These are phyloP conservation scores for Lactarius sp. DNA, from an alignment of 768 basidiomycete species.

Conservation along the genomic window DNA sequence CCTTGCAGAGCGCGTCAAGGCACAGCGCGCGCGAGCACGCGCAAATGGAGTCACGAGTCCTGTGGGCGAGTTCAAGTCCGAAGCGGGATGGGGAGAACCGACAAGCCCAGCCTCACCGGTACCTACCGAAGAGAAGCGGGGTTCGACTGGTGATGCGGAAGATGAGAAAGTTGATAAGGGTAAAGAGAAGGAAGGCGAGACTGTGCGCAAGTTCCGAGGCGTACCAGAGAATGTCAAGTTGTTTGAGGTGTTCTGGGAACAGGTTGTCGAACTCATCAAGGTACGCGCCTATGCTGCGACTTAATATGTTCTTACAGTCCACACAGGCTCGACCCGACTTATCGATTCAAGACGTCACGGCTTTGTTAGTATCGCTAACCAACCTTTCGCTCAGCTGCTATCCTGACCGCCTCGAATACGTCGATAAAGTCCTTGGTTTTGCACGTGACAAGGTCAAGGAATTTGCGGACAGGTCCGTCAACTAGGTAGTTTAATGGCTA, in stretches of 20 bases:
- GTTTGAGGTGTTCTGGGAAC: conserved; percentile 99
- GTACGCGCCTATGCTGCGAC: conserved; percentile 36
- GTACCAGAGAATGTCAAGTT: conserved; percentile 92
- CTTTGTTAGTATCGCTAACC: conserved; percentile 88
- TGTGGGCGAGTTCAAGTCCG: conserved; percentile 23
- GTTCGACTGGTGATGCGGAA: conserved; percentile 26
- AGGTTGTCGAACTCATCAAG: conserved; percentile 97
- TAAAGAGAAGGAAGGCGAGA: conserved; percentile 50
- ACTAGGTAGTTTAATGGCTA: not conserved
- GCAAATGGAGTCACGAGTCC: conserved; percentile 36
- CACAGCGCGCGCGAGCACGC: conserved; percentile 60
- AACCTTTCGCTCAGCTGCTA: conserved; percentile 97
- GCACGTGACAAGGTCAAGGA: conserved; percentile 83
- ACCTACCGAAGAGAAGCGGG: conserved; percentile 8
- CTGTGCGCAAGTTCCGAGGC: conserved; percentile 82
- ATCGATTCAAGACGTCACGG: conserved; percentile 96
- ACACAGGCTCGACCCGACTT: conserved; percentile 90
- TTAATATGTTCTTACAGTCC: conserved; percentile 5
- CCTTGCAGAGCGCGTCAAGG: conserved; percentile 80
- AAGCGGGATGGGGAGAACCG: conserved; percentile 27
- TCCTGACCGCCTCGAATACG: conserved; percentile 94
- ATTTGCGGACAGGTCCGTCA: conserved; percentile 65
- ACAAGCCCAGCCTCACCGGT: conserved; percentile 28
- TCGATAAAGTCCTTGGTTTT: conserved; percentile 91
- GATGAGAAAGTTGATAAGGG: conserved; percentile 42